phyloP scores from a whole-genome alignment of 179 eudicot genomes.

The Beta macrorhiza region DNA sequence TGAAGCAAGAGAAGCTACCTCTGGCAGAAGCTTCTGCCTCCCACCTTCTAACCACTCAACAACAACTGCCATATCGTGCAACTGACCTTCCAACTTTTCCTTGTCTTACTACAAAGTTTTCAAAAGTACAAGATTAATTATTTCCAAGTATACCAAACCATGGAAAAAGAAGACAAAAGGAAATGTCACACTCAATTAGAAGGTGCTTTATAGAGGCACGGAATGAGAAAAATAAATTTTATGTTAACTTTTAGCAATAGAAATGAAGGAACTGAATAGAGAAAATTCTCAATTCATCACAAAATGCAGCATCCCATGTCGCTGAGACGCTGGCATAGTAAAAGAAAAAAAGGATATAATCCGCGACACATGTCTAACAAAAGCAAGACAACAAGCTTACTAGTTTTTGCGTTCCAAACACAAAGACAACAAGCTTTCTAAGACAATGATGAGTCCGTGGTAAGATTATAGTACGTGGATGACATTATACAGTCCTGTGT shows the following conservation, averaged over 20 bases:
- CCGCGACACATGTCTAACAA: neutral
- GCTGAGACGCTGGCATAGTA: neutral
- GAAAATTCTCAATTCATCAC: neutral
- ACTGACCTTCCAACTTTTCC: slow-evolving; percentile 76
- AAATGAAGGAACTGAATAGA: neutral
- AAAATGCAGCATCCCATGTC: neutral
- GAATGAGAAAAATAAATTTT: neutral
- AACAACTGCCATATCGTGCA: slow-evolving; percentile 95
- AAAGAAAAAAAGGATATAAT: neutral
- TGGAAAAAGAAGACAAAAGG: neutral
- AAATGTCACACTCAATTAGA: neutral
- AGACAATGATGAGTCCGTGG: neutral
- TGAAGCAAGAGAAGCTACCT: slow-evolving; percentile 45
- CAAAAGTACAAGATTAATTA: neutral
- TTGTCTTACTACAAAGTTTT: slow-evolving; percentile 66
- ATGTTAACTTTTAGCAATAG: neutral
- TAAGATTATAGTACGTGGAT: neutral
- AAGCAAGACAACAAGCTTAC: neutral
- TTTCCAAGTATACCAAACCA: neutral
- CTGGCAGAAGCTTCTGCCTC: slow-evolving; percentile 83
- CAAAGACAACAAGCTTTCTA: neutral
- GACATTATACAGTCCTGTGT: neutral
- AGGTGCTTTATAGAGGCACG: neutral
- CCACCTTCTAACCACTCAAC: slow-evolving; percentile 88
- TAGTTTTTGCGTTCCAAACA: no score